phyloP scores from a whole-genome alignment of 2,329 filamentous ascomycete genomes.

The Akanthomyces dipterigenus region DNA sequence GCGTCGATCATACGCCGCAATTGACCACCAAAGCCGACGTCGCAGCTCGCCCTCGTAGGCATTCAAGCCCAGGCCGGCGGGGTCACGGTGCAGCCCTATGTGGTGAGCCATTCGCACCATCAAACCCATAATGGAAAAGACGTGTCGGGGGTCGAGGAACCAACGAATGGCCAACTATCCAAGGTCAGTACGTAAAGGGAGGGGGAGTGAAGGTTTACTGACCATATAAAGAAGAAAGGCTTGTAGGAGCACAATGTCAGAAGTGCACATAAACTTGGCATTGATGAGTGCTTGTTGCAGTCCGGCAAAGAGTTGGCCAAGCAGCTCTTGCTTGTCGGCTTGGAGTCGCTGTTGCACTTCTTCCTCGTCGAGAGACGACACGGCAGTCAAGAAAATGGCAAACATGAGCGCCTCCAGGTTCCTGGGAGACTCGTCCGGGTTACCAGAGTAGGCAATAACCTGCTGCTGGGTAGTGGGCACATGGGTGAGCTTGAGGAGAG shows the following conservation, averaged over 20 bases:
- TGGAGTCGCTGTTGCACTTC: slow-evolving; percentile 49
- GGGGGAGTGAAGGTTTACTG: not conserved
- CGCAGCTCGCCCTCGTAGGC: slow-evolving; percentile 63
- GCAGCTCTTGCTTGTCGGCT: slow-evolving; percentile 43
- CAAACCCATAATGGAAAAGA: slow-evolving; percentile 50
- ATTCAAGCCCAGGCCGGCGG: slow-evolving; percentile 41
- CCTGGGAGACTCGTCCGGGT: slow-evolving; percentile 46
- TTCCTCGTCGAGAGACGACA: slow-evolving; percentile 50
- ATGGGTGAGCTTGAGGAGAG: slow-evolving; percentile 62
- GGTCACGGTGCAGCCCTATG: slow-evolving; percentile 62
- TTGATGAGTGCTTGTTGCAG: slow-evolving; percentile 60
- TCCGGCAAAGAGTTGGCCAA: slow-evolving; percentile 48
- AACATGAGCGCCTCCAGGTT: slow-evolving; percentile 64
- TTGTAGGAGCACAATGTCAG: slow-evolving; percentile 59
- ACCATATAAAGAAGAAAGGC: slow-evolving; percentile 62
- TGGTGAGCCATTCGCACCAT: slow-evolving; percentile 61
- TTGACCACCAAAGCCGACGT: slow-evolving; percentile 67
- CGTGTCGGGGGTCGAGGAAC: slow-evolving; percentile 49
- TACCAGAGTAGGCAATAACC: slow-evolving; percentile 55
- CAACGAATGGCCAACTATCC: slow-evolving; percentile 41
- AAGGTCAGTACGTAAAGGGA: slow-evolving; percentile 3
- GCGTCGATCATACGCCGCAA: slow-evolving; percentile 62
- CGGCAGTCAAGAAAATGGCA: slow-evolving; percentile 52
- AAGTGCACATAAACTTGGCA: slow-evolving; percentile 58
- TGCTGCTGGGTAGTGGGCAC: slow-evolving; percentile 57